Conservation (phyloP, 805 yeast genomes). For the Suhomyces kilbournensis region DNA sequence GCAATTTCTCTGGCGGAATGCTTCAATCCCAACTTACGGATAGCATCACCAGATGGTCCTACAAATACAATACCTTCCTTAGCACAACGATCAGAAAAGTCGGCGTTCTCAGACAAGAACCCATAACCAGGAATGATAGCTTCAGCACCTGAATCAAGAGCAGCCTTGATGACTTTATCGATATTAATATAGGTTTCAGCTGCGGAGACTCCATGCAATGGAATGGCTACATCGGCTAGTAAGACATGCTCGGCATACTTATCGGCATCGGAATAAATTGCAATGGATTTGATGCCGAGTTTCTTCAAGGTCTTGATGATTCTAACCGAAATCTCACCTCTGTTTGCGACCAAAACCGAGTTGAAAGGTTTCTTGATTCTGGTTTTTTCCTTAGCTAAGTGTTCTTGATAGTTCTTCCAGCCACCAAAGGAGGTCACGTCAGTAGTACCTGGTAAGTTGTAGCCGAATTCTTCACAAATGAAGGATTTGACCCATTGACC, state of each 20-base stretch:
- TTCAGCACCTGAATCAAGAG: constrained; percentile 78
- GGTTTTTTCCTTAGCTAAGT: constrained; percentile 25
- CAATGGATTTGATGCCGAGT: constrained; percentile 73
- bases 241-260: constrained; percentile 83
- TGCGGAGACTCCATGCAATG: constrained; percentile 78
- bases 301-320: constrained; percentile 85
- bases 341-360: constrained; percentile 88
- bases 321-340: constrained; percentile 97
- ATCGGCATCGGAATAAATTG: constrained; percentile 90
- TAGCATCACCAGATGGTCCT: constrained; percentile 96
- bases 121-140: constrained; percentile 99
- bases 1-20: constrained; percentile 98
- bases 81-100: constrained; percentile 84
- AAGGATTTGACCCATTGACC: constrained; percentile 91
- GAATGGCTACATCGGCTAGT: constrained; percentile 77
- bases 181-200: constrained; percentile 87
- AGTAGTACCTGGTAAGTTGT: constrained; percentile 61
- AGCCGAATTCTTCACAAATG: constrained; percentile 90
- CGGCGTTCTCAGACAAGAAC: constrained; percentile 93
- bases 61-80: constrained; percentile 84
- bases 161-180: constrained; percentile 83
- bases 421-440: constrained; percentile 90
- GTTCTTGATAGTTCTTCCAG: constrained; percentile 66
- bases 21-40: constrained; percentile 85
- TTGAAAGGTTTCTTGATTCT: constrained; percentile 58